Evolutionary conservation across 495 filamentous ascomycete genomes (phyloP).

Genomic region (Hypoxylon trugodes): DNA sequence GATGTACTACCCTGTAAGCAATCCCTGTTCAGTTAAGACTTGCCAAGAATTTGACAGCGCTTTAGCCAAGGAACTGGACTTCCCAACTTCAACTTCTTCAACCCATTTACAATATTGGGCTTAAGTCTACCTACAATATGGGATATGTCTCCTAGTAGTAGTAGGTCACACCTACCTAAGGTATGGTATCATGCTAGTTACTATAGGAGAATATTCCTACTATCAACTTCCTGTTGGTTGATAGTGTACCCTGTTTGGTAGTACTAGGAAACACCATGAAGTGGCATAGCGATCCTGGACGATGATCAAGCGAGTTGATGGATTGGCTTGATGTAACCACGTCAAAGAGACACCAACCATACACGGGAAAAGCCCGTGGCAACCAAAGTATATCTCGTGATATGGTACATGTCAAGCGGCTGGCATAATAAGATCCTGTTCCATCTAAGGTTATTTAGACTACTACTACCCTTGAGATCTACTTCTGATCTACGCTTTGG

Average conservation of each 20-base stretch:
- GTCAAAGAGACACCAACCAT: constrained; percentile 26
- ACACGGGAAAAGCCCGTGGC: not conserved
- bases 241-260: not conserved
- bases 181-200: not conserved
- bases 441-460: constrained; percentile 30
- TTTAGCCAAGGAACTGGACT: constrained; percentile 18
- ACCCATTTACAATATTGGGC: not conserved
- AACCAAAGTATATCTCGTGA: constrained; percentile 16
- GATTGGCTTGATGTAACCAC: constrained; percentile 33
- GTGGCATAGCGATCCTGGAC: constrained; percentile 36
- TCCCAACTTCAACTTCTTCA: constrained; percentile 17
- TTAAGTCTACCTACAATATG: too few species aligned
- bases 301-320: constrained; percentile 51
- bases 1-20: constrained; percentile 17
- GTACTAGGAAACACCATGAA: constrained; percentile 1
- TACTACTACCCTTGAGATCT: constrained; percentile 19
- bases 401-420: constrained; percentile 27
- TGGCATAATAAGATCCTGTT: constrained; percentile 34
- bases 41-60: constrained; percentile 37
- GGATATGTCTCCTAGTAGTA: not conserved
- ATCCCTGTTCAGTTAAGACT: constrained; percentile 33
- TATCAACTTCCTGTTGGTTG: not conserved
- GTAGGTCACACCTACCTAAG: too few species aligned
- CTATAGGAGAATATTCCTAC: not conserved
- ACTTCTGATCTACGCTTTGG: constrained; percentile 31